These are phyloP conservation scores for Corymbia calophylla DNA, from an alignment of 441 rosid species.

Conservation along the genomic window DNA sequence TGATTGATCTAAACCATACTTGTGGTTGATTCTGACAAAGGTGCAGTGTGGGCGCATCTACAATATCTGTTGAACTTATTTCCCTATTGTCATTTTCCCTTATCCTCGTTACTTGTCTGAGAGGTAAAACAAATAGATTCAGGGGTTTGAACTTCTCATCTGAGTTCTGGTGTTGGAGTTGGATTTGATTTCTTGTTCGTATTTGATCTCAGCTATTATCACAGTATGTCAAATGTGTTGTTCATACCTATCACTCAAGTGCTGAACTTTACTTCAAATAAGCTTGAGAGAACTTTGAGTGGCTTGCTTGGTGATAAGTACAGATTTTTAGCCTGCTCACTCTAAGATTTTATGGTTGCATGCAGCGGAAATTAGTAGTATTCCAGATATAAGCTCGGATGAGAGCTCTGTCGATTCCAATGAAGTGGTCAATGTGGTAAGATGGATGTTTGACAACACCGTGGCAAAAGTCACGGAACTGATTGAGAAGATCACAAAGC, in stretches of 20 bases:
- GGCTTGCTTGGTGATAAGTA: not conserved
- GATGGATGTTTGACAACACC: constrained; percentile 56
- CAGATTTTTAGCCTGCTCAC: not conserved
- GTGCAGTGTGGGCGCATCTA: not conserved
- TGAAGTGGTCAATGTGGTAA: constrained; percentile 29
- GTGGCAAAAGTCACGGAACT: constrained; percentile 39
- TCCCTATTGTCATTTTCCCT: not conserved
- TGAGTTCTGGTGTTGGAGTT: not conserved
- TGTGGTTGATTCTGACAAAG: not conserved
- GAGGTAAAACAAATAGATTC: not conserved
- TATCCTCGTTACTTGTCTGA: not conserved
- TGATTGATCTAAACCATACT: not conserved
- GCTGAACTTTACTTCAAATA: not conserved
- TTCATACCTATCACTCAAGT: not conserved
- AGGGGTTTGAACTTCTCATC: not conserved
- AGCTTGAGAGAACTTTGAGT: not conserved
- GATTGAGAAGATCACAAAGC: constrained; percentile 45
- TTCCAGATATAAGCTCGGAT: constrained; percentile 21
- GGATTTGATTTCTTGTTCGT: not conserved
- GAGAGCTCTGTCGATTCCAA: constrained; percentile 17
- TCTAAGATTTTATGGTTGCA: not conserved
- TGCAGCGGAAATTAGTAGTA: constrained; percentile 23
- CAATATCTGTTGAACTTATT: not conserved
- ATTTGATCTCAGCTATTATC: not conserved
- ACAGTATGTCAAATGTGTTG: not conserved